Conservation (phyloP, 768 basidiomycete genomes). For the Mrakia frigida region DNA sequence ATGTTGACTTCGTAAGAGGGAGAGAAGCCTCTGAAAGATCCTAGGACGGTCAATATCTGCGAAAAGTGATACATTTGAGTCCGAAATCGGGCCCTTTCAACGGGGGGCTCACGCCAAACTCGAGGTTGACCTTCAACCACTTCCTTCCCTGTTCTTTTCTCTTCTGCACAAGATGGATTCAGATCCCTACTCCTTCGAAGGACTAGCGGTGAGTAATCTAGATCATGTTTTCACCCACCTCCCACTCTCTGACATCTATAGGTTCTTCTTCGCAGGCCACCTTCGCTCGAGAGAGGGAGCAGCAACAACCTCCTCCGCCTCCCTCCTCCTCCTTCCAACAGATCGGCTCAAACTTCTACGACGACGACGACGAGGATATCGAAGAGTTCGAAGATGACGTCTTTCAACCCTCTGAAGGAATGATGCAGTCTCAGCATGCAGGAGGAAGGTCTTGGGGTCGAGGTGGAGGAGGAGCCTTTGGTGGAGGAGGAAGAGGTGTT, state of each 20-base stretch:
- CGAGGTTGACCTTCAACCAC: neutral
- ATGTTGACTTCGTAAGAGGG: too few relatives aligned
- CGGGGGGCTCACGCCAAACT: neutral
- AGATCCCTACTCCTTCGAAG: conserved; percentile 14
- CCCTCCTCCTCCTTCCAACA: neutral
- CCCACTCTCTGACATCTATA: neutral
- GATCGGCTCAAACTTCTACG: neutral
- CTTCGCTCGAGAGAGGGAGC: conserved; percentile 16
- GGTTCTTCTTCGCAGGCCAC: neutral
- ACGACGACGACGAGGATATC: neutral
- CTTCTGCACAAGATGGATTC: neutral
- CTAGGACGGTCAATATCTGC: too few relatives aligned
- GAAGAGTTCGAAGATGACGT: neutral
- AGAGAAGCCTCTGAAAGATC: too few relatives aligned
- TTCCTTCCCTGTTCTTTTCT: neutral
- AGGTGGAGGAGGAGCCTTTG: neutral
- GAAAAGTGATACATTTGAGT: too few relatives aligned
- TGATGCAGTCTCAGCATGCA: neutral
- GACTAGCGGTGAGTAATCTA: neutral
- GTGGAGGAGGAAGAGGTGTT: neutral
- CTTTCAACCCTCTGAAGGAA: neutral
- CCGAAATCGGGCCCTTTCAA: too few relatives aligned
- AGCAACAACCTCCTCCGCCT: neutral
- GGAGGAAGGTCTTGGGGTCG: neutral
- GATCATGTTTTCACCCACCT: neutral